Evolutionary conservation across 148 eudicot genomes (phyloP).

Genomic region (Agrostemma githago): DNA sequence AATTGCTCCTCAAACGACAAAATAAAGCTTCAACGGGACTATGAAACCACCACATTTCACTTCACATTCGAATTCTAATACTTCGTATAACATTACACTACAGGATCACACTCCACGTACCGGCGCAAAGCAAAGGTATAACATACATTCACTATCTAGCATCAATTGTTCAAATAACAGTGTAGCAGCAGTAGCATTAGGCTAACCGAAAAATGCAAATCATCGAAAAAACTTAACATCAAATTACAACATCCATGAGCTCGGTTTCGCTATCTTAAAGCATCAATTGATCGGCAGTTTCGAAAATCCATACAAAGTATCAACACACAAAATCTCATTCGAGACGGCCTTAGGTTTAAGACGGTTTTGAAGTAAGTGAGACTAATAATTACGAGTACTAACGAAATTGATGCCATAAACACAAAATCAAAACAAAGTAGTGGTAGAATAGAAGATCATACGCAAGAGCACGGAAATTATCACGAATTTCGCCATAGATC

Average conservation of each 20-base stretch:
- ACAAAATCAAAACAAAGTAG: not conserved
- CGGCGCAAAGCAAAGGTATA: not conserved
- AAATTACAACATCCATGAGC: constrained; percentile 11
- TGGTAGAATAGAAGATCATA: constrained; percentile 26
- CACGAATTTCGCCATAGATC: constrained; percentile 97
- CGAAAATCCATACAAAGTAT: not conserved
- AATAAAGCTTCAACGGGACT: not conserved
- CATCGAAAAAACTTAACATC: not conserved
- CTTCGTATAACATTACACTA: not conserved
- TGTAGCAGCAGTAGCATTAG: not conserved
- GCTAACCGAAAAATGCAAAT: not conserved
- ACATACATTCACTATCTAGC: not conserved
- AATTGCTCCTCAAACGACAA: not conserved
- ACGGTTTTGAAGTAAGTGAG: too few species aligned
- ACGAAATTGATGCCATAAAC: not conserved
- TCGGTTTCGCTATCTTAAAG: not conserved
- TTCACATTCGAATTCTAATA: constrained; percentile 1
- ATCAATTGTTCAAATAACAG: not conserved
- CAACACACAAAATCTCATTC: too few species aligned
- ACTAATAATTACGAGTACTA: too few species aligned
- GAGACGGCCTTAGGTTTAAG: too few species aligned
- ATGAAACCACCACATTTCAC: not conserved
- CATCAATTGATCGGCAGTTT: not conserved
- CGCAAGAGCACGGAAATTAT: constrained; percentile 89
- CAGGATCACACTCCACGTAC: not conserved